phyloP scores from a whole-genome alignment of 768 basidiomycete species.

The Phaeotremella skinneri region DNA sequence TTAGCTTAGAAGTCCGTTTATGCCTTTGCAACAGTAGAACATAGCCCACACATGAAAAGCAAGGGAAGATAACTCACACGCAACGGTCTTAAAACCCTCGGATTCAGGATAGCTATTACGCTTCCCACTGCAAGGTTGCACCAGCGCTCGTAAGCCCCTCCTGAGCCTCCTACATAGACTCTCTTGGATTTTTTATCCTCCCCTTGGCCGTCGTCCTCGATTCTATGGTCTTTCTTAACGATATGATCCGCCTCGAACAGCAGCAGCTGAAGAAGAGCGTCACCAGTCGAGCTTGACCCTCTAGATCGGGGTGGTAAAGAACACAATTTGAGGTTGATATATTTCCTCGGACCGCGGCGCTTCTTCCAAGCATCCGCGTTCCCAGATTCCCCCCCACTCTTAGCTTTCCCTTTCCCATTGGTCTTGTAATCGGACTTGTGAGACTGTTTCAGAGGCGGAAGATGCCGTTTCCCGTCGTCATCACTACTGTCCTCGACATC shows the following conservation, averaged over 20 bases:
- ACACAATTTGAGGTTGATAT: constrained; percentile 70
- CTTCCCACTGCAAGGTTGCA: constrained; percentile 83
- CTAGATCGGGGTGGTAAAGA: constrained; percentile 62
- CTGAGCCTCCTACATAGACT: constrained; percentile 80
- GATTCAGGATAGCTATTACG: constrained; percentile 85
- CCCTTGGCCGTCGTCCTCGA: constrained; percentile 55
- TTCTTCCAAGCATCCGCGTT: constrained; percentile 21
- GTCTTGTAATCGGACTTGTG: too few species aligned
- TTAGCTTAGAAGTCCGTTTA: neutral
- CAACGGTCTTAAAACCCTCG: constrained; percentile 78
- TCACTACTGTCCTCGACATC: neutral
- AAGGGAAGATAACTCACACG: constrained; percentile 58
- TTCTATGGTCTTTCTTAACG: constrained; percentile 55
- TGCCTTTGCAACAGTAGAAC: neutral
- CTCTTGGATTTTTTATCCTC: constrained; percentile 53
- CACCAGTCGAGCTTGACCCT: constrained; percentile 64
- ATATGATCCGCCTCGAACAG: constrained; percentile 81
- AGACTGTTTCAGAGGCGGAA: too few species aligned
- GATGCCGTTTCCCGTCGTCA: neutral
- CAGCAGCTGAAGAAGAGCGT: constrained; percentile 75
- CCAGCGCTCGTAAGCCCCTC: constrained; percentile 80
- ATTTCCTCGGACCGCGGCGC: constrained; percentile 54
- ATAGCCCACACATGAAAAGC: neutral
- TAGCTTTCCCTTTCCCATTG: constrained; percentile 29
- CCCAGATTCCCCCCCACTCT: constrained; percentile 21